Percentiles rank a stretch among this genome's conserved stretches.
phyloP scores from a whole-genome alignment of 768 basidiomycete species.

The Obba rivulosa region DNA sequence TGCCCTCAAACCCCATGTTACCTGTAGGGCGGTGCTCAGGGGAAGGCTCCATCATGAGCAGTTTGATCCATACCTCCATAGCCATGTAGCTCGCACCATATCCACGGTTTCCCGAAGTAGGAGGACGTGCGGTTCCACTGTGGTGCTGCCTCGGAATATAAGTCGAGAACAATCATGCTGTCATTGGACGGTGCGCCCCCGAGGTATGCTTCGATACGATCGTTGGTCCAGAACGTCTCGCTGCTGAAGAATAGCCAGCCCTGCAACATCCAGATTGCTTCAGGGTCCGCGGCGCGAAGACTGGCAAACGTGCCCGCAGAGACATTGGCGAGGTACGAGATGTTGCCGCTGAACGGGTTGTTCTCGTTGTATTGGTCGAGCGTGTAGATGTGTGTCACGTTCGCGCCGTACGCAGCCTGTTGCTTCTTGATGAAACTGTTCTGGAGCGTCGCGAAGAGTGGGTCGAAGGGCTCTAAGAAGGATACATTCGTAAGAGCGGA shows the following conservation, averaged over 20 bases:
- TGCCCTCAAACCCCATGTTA: slow-evolving; percentile 33
- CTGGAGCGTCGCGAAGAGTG: slow-evolving; percentile 31
- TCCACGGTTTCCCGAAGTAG: slow-evolving; percentile 36
- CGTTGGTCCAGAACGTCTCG: slow-evolving; percentile 33
- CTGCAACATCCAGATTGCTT: slow-evolving; percentile 38
- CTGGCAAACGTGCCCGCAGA: slow-evolving; percentile 30
- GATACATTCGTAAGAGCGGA: slow-evolving; percentile 28
- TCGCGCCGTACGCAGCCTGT: slow-evolving; percentile 28
- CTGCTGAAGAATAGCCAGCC: slow-evolving; percentile 37
- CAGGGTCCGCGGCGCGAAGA: slow-evolving; percentile 33
- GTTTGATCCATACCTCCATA: slow-evolving; percentile 19
- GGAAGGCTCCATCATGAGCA: background rate
- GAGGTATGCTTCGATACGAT: slow-evolving; percentile 34
- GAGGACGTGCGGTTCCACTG: slow-evolving; percentile 37
- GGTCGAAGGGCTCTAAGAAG: slow-evolving; percentile 37
- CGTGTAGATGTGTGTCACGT: slow-evolving; percentile 36
- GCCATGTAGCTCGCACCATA: slow-evolving; percentile 38
- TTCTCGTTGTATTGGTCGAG: slow-evolving; percentile 42
- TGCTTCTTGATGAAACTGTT: slow-evolving; percentile 35
- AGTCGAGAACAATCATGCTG: slow-evolving; percentile 36
- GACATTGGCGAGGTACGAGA: slow-evolving; percentile 28
- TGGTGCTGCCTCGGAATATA: slow-evolving; percentile 35
- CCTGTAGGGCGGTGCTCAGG: slow-evolving; percentile 4
- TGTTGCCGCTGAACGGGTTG: slow-evolving; percentile 28
- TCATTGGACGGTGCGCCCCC: slow-evolving; percentile 31